Conservation (phyloP, 73 alveolate species). For the Paramecium primaurelia region DNA sequence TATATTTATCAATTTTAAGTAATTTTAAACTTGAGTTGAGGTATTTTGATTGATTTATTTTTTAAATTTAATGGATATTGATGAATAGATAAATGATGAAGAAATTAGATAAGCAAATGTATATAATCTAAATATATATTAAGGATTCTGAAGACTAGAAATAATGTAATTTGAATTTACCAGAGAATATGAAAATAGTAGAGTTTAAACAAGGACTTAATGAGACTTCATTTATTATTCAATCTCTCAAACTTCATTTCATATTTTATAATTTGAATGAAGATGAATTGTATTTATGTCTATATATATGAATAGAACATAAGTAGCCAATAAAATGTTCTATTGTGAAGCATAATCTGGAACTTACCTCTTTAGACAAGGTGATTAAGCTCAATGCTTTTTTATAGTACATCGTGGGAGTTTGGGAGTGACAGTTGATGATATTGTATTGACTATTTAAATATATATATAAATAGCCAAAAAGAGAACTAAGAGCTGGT, state of each 20-base stretch:
- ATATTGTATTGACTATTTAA: constrained; percentile 1
- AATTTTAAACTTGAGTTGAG: background rate
- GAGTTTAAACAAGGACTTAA: constrained; percentile 1
- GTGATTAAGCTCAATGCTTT: constrained; percentile 39
- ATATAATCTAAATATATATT: background rate
- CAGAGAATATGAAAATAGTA: constrained; percentile 31
- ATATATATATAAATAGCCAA: background rate
- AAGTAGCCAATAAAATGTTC: constrained; percentile 47
- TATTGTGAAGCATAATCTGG: constrained; percentile 42
- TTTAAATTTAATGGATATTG: background rate
- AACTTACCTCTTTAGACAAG: constrained; percentile 5
- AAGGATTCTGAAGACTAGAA: background rate
- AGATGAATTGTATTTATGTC: background rate
- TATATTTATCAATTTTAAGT: background rate
- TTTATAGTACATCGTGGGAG: constrained; percentile 54
- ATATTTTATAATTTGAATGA: constrained; percentile 22
- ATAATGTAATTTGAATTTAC: background rate
- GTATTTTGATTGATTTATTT: background rate
- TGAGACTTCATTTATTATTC: constrained; percentile 41
- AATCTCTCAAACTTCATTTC: constrained; percentile 44
- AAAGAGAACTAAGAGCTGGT: constrained; percentile 59
- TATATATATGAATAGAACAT: background rate
- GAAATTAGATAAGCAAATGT: background rate
- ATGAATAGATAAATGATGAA: background rate
- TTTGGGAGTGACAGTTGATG: constrained; percentile 37